Evolutionary conservation across 208 protist species (phyloP).

Genomic region (Wallacemonas collosoma): DNA sequence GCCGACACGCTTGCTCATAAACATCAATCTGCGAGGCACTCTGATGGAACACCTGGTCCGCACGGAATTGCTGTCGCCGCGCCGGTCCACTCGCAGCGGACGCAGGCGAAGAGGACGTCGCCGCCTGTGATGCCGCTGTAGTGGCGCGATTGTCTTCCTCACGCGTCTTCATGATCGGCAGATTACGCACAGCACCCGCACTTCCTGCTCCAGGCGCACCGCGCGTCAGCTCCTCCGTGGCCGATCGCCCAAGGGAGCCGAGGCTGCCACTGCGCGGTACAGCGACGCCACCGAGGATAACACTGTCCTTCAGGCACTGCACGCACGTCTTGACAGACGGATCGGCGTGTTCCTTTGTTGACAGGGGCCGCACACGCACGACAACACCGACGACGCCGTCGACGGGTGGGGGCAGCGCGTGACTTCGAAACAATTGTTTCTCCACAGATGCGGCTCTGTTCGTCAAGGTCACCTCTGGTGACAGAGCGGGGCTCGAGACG

Average conservation of each 20-base stretch:
- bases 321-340: constrained; percentile 60
- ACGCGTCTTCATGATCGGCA: background rate
- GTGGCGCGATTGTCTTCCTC: background rate
- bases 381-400: constrained; percentile 55
- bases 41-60: constrained; percentile 70
- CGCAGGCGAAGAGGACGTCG: background rate
- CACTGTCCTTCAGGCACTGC: constrained; percentile 60
- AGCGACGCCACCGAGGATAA: constrained; percentile 47
- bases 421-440: constrained; percentile 10
- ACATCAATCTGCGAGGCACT: constrained; percentile 75
- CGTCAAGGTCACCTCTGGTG: background rate
- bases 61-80: constrained; percentile 65
- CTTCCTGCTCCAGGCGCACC: too few species aligned
- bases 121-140: too few species aligned
- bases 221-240: background rate
- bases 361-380: constrained; percentile 73
- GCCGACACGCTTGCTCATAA: constrained; percentile 63
- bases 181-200: background rate
- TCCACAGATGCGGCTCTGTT: background rate
- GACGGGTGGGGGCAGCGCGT: background rate
- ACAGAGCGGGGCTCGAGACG: background rate
- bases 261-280: background rate
- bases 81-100: constrained; percentile 6
- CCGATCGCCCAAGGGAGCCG: background rate
- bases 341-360: constrained; percentile 65